Evolutionary conservation across 148 eudicot species (phyloP).

Genomic region (Vaccinium macrocarpon): DNA sequence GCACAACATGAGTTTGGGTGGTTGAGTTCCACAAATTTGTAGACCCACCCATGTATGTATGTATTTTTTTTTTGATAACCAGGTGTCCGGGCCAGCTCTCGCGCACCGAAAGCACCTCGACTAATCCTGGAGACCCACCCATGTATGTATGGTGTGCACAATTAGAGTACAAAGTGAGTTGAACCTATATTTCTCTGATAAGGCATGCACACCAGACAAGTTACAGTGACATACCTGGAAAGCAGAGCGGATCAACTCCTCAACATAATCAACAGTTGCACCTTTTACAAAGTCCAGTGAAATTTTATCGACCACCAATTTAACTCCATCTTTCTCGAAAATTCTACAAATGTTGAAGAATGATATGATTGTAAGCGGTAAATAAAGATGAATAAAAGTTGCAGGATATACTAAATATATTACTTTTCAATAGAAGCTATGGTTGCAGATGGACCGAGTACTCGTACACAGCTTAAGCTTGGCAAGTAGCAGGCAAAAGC

Average conservation of each 20-base stretch:
- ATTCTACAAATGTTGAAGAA: conserved; percentile 40
- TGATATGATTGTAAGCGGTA: neutral
- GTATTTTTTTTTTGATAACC: too few relatives aligned
- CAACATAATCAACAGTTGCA: conserved; percentile 90
- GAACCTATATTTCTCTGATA: neutral
- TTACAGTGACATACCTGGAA: conserved; percentile 60
- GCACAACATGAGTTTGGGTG: neutral
- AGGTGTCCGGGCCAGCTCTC: too few relatives aligned
- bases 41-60: neutral
- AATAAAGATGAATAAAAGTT: neutral
- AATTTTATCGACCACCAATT: conserved; percentile 79
- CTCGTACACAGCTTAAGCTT: neutral
- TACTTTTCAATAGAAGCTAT: neutral
- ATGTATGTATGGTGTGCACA: neutral
- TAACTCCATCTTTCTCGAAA: conserved; percentile 87
- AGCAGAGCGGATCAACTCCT: conserved; percentile 96
- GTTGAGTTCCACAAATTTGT: neutral
- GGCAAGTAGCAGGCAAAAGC: neutral
- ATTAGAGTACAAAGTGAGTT: neutral
- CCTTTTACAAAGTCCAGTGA: conserved; percentile 97
- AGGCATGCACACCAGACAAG: conserved; percentile 9
- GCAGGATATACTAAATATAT: neutral
- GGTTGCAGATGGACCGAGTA: neutral
- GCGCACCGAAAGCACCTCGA: too few relatives aligned
- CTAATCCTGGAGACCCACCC: too few relatives aligned